A percentile compares a stretch with the other conserved stretches of the same genome.
These are phyloP conservation scores for Citrus medica DNA, from an alignment of 345 rosid genomes.

Conservation along the genomic window DNA sequence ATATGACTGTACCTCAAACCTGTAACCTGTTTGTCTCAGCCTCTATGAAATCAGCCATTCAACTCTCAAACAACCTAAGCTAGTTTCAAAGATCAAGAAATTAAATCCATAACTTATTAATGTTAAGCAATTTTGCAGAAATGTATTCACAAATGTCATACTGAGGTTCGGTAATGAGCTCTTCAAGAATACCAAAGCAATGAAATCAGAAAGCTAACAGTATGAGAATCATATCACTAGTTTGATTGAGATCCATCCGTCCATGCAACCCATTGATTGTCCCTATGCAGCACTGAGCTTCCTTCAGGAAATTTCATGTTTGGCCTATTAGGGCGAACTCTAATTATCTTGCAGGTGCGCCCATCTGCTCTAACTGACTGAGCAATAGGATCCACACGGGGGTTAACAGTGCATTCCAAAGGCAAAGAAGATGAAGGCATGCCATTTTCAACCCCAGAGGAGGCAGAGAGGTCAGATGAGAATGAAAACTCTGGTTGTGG, in stretches of 20 bases:
- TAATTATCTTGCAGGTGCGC: background rate
- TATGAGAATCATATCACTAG: background rate
- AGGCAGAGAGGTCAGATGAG: background rate
- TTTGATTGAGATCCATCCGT: slow-evolving; percentile 5
- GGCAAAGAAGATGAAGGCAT: background rate
- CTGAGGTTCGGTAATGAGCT: background rate
- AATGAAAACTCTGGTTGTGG: slow-evolving; percentile 15
- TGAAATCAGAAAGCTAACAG: background rate
- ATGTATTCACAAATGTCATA: background rate
- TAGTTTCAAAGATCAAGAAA: background rate
- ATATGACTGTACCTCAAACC: background rate
- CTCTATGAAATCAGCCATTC: background rate
- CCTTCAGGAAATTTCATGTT: slow-evolving; percentile 25
- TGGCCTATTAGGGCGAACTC: slow-evolving; percentile 17
- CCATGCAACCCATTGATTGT: slow-evolving; percentile 29
- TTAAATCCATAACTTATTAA: background rate
- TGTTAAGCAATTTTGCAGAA: background rate
- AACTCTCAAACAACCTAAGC: background rate
- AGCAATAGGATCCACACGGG: background rate
- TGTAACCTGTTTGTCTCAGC: background rate
- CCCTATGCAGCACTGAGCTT: slow-evolving; percentile 16
- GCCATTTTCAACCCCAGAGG: background rate
- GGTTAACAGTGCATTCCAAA: background rate
- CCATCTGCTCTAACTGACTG: background rate
- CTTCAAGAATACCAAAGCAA: background rate